Conservation (phyloP, 257 asterid genomes). For the Ballota nigra region DNA sequence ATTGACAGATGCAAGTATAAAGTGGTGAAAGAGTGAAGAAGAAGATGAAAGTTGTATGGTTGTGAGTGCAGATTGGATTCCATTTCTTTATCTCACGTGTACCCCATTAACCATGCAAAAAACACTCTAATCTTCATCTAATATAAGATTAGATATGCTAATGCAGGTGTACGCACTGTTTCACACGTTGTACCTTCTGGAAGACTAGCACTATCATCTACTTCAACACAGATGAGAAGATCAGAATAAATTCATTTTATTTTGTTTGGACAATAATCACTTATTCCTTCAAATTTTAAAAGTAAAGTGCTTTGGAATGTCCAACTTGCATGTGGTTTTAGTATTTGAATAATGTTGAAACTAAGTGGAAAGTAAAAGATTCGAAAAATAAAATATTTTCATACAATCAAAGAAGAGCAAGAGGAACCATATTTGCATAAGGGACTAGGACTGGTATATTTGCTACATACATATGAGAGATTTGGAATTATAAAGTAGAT, state of each 20-base stretch:
- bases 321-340: slow-evolving; percentile 37
- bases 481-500: slow-evolving; percentile 52
- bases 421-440: no score
- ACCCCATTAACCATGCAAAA: slow-evolving; percentile 17
- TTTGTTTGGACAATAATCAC: slow-evolving; percentile 7
- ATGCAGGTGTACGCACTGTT: background rate
- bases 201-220: slow-evolving; percentile 6
- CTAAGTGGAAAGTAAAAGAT: slow-evolving; percentile 37
- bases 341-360: background rate
- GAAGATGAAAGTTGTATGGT: slow-evolving; percentile 2
- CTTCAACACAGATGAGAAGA: slow-evolving; percentile 16
- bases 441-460: background rate
- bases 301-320: slow-evolving; percentile 49
- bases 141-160: slow-evolving; percentile 6
- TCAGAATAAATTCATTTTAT: slow-evolving; percentile 29
- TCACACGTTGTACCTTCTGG: slow-evolving; percentile 13
- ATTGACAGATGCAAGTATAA: background rate
- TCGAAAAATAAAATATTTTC: slow-evolving; percentile 8
- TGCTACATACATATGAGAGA: slow-evolving; percentile 42
- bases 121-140: background rate
- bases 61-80: slow-evolving; percentile 4
- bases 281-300: background rate
- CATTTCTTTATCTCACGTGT: slow-evolving; percentile 20
- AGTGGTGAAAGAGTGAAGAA: slow-evolving; percentile 1
- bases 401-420: background rate